Base-by-base conservation (phyloP, 139 green algal genomes). In the Ulvella scutata region DNA sequence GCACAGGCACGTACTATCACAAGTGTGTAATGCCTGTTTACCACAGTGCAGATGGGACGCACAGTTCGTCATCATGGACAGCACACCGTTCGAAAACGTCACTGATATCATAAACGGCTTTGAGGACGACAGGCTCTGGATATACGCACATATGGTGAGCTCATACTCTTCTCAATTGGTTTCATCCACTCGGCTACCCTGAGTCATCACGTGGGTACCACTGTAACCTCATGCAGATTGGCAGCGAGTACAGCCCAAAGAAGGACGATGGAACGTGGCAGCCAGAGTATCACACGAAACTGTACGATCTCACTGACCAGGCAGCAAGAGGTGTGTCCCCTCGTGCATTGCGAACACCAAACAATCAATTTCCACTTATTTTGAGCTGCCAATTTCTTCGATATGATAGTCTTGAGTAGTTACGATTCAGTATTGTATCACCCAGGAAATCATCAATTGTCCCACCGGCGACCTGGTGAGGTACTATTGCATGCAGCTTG, bases 271-370 rank as follows among this genome's bases (percentile, higher is more conserved):
- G 77, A 38, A 61, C 74, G 36, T 96, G 90, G 90, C 73, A 62
- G 0, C 59, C 72, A 3, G 33, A 36, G 43, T 96, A 95, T 75
- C 90, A 95, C 77, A 81, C 81, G 35, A 77, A 82, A 17, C 81
- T 96, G 3, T 96, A 95, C 79, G 89, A 93, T 76, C 62, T 93
- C 6, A 96, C 90, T 35, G 90, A 96, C 60, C 77, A 88, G 13
- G 90, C 87, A 1, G 84, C 93, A 1, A 75, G 82, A 72, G 80
- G 85, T 88, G 61, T 17, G 81, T 26, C 13, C 51, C 51, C 13
- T n/a, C 51, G 20, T 6, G 33, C 1, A 29, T 67, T 26, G 13
- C 40, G n/a, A n/a, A n/a, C n/a, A n/a, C n/a, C n/a, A n/a, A n/a
- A n/a, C n/a, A n/a, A n/a, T n/a, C n/a, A n/a, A n/a, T n/a, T n/a